These are phyloP conservation scores for Teratosphaeria viscida DNA, from an alignment of 2,329 filamentous ascomycete species.

Conservation along the genomic window DNA sequence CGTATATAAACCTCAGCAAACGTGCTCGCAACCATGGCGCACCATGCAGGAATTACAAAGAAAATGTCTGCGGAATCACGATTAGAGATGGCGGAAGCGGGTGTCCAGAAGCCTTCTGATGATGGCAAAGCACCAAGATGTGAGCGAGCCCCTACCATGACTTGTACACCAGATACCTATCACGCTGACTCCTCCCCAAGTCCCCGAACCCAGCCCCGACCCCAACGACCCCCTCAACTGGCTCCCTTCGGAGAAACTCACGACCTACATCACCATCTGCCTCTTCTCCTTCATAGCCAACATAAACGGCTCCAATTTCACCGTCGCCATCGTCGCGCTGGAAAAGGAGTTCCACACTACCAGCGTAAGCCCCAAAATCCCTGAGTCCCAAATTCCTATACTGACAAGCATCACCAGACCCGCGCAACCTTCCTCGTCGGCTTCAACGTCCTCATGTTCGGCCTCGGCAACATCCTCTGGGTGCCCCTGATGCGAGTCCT, in stretches of 20 bases:
- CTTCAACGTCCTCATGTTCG: constrained; percentile 23
- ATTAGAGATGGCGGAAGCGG: neutral
- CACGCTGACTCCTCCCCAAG: neutral
- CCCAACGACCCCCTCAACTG: constrained; percentile 17
- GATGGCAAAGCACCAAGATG: neutral
- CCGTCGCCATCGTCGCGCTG: constrained; percentile 26
- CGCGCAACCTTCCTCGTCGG: constrained; percentile 16
- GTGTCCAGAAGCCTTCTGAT: neutral
- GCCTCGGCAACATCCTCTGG: constrained; percentile 24
- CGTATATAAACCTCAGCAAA: neutral
- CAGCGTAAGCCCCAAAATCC: neutral
- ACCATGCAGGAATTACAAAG: neutral
- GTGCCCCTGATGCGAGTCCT: constrained; percentile 22
- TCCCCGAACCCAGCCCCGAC: constrained; percentile 4
- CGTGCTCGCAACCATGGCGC: neutral
- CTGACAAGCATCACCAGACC: neutral
- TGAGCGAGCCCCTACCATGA: neutral
- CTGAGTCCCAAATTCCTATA: neutral
- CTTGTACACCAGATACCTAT: neutral
- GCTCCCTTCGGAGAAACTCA: constrained; percentile 6
- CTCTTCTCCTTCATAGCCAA: constrained; percentile 32
- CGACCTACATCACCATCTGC: constrained; percentile 28
- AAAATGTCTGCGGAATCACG: neutral
- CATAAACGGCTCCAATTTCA: constrained; percentile 30
- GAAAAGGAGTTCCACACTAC: constrained; percentile 21